These are phyloP conservation scores for Boletus subcaerulescens DNA, from an alignment of 768 basidiomycete genomes.

Conservation along the genomic window DNA sequence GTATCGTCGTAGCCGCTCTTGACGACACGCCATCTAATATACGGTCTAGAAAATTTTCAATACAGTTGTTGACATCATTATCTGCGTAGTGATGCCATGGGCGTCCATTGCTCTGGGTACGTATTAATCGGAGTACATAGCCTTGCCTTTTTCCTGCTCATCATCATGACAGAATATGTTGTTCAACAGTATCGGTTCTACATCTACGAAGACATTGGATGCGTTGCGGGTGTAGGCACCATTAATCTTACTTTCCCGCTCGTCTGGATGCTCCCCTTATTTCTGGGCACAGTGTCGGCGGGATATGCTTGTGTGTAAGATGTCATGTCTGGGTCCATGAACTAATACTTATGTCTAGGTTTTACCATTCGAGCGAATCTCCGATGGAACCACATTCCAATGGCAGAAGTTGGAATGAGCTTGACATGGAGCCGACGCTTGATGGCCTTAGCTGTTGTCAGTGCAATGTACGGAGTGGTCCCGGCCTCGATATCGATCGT, in stretches of 20 bases:
- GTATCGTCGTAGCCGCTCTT: constrained; percentile 1
- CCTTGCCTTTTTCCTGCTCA: constrained; percentile 1
- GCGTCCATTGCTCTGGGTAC: constrained; percentile 31
- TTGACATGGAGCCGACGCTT: constrained; percentile 14
- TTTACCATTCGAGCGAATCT: constrained; percentile 5
- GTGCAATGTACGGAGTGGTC: constrained; percentile 8
- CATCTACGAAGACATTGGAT: constrained; percentile 48
- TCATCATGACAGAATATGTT: constrained; percentile 35
- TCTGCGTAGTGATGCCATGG: constrained; percentile 35
- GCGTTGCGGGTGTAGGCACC: constrained; percentile 35
- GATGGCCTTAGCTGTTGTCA: constrained; percentile 7
- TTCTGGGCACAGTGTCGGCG: constrained; percentile 43
- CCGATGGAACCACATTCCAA: not conserved
- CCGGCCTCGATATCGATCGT: constrained; percentile 12
- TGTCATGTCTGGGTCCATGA: not conserved
- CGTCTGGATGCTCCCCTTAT: constrained; percentile 43
- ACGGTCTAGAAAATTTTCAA: constrained; percentile 22
- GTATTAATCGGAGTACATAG: not conserved
- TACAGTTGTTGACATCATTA: constrained; percentile 24
- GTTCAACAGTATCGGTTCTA: constrained; percentile 53
- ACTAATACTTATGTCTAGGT: constrained; percentile 4
- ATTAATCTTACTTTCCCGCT: constrained; percentile 38
- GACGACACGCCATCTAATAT: not conserved
- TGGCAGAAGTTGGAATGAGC: not conserved
- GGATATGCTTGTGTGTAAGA: constrained; percentile 34